Base-by-base conservation (phyloP, 176 grass and related monocot species). In the Eragrostis curvula region DNA sequence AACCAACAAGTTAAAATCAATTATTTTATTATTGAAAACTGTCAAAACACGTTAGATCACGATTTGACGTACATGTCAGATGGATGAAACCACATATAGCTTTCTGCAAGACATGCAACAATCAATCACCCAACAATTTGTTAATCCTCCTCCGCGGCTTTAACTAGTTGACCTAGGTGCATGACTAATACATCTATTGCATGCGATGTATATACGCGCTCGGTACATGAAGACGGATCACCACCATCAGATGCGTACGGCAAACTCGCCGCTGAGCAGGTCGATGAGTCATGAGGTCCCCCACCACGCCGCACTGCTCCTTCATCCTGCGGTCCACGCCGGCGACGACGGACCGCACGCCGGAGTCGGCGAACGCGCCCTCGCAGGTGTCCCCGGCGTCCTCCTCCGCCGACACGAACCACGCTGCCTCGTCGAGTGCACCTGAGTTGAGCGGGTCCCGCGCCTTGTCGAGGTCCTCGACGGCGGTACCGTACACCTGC, bases 241-340 rank as follows among this genome's bases (percentile, higher is more conserved):
- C 3, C 5, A 7, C 3, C 32, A 36, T 36, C 8, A 24, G 55
- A 17, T 16, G 55, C 2, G 64, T 6, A 18, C 39, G 25, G 39
- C 32, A 3, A 9, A 2, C 7, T 2, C 15, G 17, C 39, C 32
- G 16, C n/a, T 8, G 48, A 84, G 47, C 17, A 75, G 48, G 48
- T 44, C 11, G 7, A 84, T n/a, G 46, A n/a, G n/a, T n/a, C n/a
- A n/a, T n/a, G n/a, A 84, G 60, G 7, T 84, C 71, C 0, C 32
- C 9, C 0, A 48, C 71, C 9, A 75, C 47, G 23, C 16, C 9
- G 10, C 71, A 83, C 0, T 30, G 17, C 6, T 75, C 23, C 12
- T 12, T 56, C 60, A 74, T 75, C 71, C 39, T 24, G 46, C 4
- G 32, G 41, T 83, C 47, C 17, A 83, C 47, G 32, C 44, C 60